Conservation (phyloP, 169 alveolate species). For the Eimeria falciformis region DNA sequence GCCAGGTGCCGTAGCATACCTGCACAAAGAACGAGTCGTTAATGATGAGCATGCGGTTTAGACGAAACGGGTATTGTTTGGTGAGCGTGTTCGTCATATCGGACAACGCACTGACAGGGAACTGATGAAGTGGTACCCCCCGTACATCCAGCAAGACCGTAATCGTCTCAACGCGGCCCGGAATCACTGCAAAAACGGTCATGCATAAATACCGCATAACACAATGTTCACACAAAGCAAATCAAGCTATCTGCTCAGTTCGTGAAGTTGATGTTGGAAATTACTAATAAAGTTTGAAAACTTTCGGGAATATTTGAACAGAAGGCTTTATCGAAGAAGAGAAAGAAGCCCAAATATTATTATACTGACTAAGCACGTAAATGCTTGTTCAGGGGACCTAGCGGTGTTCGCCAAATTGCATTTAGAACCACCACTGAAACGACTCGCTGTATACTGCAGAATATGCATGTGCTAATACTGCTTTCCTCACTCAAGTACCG, state of each 20-base stretch:
- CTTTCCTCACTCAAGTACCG: slow-evolving; percentile 75
- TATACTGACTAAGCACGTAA: no score
- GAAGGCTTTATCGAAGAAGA: neutral
- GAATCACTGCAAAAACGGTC: slow-evolving; percentile 78
- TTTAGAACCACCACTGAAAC: no score
- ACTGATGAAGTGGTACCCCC: slow-evolving; percentile 81
- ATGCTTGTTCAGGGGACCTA: no score
- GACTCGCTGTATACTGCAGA: no score
- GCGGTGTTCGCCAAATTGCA: no score
- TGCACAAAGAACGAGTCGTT: slow-evolving; percentile 84
- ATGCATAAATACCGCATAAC: no score
- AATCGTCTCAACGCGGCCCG: slow-evolving; percentile 85
- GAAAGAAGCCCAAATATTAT: no score
- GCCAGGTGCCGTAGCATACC: neutral
- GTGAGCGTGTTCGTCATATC: slow-evolving; percentile 83
- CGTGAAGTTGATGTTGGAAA: neutral
- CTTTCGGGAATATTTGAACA: neutral
- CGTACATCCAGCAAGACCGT: slow-evolving; percentile 82
- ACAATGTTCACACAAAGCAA: neutral
- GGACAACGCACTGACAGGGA: slow-evolving; percentile 83
- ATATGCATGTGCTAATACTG: neutral
- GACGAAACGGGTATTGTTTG: slow-evolving; percentile 85
- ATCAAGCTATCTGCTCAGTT: no score
- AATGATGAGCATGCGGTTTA: slow-evolving; percentile 82
- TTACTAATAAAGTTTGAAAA: neutral